Evolutionary conservation across 2,329 filamentous ascomycete genomes (phyloP).

Genomic region (Monilinia aucupariae): DNA sequence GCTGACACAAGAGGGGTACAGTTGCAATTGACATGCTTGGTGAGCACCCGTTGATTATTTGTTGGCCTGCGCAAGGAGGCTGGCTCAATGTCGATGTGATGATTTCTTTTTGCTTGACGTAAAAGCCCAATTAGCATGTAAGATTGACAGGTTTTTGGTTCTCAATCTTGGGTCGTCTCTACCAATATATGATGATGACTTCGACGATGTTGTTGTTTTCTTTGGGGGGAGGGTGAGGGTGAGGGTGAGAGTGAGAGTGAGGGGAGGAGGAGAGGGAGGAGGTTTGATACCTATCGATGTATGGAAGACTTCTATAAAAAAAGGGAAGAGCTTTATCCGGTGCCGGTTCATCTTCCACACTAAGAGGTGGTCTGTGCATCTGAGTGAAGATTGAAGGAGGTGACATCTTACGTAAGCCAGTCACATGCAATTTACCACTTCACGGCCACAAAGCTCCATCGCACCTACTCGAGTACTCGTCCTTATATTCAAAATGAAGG

Average conservation of each 20-base stretch:
- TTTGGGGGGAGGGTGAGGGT: no score
- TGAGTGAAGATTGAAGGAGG: not conserved
- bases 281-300: no score
- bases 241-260: no score
- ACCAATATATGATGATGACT: not conserved
- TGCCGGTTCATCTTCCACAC: not conserved
- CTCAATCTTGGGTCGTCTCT: not conserved
- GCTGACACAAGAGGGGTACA: not conserved
- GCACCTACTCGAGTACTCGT: no score
- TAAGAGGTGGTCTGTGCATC: not conserved
- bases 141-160: no score
- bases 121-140: not conserved
- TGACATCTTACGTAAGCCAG: no score
- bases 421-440: no score
- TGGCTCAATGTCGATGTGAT: not conserved
- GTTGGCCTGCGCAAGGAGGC: not conserved
- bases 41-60: not conserved
- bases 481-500: not conserved
- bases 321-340: no score
- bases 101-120: not conserved
- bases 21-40: not conserved
- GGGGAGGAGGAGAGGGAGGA: no score
- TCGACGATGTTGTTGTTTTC: no score
- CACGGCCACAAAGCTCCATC: no score
- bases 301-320: no score